Evolutionary conservation across 2,329 filamentous ascomycete genomes (phyloP).

Genomic region (Hyphodiscus sp.): DNA sequence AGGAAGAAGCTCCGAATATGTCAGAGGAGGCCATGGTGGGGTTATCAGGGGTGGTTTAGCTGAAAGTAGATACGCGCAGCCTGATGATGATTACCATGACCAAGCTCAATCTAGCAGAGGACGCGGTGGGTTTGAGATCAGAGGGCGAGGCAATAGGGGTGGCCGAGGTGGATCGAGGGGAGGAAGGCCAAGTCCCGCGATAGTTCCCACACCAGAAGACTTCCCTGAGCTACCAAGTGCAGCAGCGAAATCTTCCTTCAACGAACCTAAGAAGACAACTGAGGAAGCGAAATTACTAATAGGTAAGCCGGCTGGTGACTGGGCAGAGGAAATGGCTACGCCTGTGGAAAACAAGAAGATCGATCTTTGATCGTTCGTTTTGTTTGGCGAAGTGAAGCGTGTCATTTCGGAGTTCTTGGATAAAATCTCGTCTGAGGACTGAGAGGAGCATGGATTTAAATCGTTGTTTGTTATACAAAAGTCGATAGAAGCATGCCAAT

Average conservation of each 20-base stretch:
- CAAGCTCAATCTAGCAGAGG: neutral
- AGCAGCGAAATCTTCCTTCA: neutral
- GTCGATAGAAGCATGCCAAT: neutral
- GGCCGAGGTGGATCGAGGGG: slow-evolving; percentile 18
- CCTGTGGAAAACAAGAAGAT: slow-evolving; percentile 22
- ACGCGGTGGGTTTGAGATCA: slow-evolving; percentile 12
- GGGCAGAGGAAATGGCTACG: slow-evolving; percentile 28
- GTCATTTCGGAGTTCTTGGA: neutral
- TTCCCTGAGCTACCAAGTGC: neutral
- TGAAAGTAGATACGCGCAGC: slow-evolving; percentile 14
- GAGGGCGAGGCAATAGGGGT: slow-evolving; percentile 20
- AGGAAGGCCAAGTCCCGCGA: slow-evolving; percentile 12
- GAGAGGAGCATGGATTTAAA: neutral
- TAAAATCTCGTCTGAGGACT: neutral
- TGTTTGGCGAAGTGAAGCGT: neutral
- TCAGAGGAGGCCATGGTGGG: slow-evolving; percentile 27
- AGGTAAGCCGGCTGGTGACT: slow-evolving; percentile 19
- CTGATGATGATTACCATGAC: slow-evolving; percentile 7
- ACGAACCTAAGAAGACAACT: neutral
- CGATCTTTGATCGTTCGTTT: neutral
- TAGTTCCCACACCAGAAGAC: neutral
- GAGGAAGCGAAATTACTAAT: slow-evolving; percentile 8
- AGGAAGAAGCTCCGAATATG: slow-evolving; percentile 24
- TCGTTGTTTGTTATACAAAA: neutral
- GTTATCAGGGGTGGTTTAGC: slow-evolving; percentile 23